Conservation (phyloP, 805 yeast genomes). For the Pichia thaimueangensis region DNA sequence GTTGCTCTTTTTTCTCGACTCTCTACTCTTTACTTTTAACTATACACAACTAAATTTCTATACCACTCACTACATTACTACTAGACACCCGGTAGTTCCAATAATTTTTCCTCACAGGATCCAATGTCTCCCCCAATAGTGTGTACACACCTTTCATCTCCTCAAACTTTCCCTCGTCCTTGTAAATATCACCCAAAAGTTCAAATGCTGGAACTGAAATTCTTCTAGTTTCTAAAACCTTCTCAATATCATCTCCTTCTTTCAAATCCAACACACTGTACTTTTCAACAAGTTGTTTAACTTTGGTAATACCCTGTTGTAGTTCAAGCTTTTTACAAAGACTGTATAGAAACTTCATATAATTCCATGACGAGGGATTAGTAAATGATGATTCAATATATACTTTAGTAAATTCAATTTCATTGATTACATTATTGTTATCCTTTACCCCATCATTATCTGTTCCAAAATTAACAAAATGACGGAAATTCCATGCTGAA, state of each 20-base stretch:
- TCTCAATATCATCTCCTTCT: conserved; percentile 2
- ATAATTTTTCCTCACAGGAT: conserved; percentile 27
- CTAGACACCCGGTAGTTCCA: conserved; percentile 21
- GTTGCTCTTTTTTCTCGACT: not conserved
- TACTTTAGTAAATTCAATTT: conserved; percentile 44
- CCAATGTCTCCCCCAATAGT: conserved; percentile 37
- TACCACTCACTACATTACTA: not conserved
- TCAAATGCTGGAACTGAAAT: conserved; percentile 61
- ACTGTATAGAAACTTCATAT: conserved; percentile 33
- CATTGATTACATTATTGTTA: conserved; percentile 32
- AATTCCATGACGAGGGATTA: conserved; percentile 84
- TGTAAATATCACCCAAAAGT: conserved; percentile 46
- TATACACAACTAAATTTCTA: too few species aligned
- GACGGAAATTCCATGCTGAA: conserved; percentile 90
- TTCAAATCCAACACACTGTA: conserved; percentile 28
- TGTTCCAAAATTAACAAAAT: conserved; percentile 41
- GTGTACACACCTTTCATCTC: conserved; percentile 42
- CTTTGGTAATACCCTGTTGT: conserved; percentile 17
- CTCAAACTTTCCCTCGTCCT: conserved; percentile 22
- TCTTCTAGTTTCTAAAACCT: conserved; percentile 2
- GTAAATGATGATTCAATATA: conserved; percentile 62
- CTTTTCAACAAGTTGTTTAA: conserved; percentile 32
- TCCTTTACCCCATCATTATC: conserved; percentile 10
- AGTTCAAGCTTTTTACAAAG: conserved; percentile 37
- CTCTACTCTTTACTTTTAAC: conserved; percentile 6